phyloP scores from a whole-genome alignment of 192 early-diverging fungal genomes.

The Coemansia sp. region DNA sequence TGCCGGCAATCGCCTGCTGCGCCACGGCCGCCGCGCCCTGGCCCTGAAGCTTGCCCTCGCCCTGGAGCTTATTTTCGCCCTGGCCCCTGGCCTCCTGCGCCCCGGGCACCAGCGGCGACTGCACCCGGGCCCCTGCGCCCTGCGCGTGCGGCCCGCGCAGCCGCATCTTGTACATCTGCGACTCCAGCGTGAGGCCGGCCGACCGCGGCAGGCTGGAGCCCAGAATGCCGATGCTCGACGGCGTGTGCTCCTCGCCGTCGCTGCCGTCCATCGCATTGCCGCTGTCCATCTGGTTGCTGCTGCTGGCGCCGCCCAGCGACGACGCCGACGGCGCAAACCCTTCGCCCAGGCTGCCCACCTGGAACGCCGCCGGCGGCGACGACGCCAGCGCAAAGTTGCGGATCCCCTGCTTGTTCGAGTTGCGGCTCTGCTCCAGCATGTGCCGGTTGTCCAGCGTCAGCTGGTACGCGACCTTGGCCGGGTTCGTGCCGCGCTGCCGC shows the following conservation, averaged over 20 bases:
- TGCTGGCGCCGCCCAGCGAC: not conserved
- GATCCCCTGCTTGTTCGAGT: constrained; percentile 50
- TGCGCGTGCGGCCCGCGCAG: constrained; percentile 28
- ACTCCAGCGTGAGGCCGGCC: constrained; percentile 39
- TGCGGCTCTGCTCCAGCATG: constrained; percentile 51
- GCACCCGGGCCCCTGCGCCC: constrained; percentile 20
- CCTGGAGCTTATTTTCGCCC: not conserved
- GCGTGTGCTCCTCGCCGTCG: constrained; percentile 13
- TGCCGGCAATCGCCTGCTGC: constrained; percentile 18
- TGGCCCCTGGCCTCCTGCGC: no score
- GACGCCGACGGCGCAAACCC: not conserved
- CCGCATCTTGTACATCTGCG: constrained; percentile 49
- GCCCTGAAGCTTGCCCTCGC: not conserved
- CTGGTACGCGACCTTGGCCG: constrained; percentile 95
- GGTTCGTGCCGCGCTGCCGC: constrained; percentile 82
- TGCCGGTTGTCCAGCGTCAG: constrained; percentile 80
- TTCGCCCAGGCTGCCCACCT: constrained; percentile 9
- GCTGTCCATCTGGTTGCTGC: constrained; percentile 5
- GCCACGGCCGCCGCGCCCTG: constrained; percentile 6
- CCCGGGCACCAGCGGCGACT: constrained; percentile 31
- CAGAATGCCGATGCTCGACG: constrained; percentile 46
- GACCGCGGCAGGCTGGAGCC: constrained; percentile 45
- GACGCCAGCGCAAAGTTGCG: constrained; percentile 52
- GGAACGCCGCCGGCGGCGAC: constrained; percentile 43
- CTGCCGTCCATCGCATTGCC: constrained; percentile 5